Evolutionary conservation across 2,329 filamentous ascomycete species (phyloP).

Genomic region (Xenoacremonium recifei): DNA sequence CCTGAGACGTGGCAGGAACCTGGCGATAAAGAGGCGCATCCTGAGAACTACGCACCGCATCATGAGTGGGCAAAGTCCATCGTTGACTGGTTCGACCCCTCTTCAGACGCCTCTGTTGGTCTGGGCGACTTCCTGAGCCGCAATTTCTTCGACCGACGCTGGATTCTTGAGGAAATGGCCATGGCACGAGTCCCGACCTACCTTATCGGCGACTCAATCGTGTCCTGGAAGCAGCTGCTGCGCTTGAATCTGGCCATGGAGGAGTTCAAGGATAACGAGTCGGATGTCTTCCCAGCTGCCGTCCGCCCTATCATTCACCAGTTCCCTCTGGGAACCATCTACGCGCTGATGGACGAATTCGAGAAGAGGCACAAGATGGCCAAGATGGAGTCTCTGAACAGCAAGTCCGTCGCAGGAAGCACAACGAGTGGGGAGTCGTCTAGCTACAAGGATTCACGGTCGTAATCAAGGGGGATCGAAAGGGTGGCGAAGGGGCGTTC

Average conservation of each 20-base stretch:
- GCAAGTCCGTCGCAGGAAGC: too few species aligned
- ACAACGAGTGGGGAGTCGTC: too few species aligned
- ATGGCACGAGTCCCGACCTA: conserved; percentile 30
- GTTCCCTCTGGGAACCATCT: conserved; percentile 15
- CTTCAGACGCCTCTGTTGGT: too few species aligned
- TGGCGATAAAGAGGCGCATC: conserved; percentile 30
- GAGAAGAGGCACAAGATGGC: conserved; percentile 17
- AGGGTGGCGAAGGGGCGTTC: too few species aligned
- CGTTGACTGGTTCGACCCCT: conserved; percentile 20
- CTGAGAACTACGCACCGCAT: conserved; percentile 32
- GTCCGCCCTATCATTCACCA: conserved; percentile 8
- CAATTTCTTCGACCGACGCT: conserved; percentile 33
- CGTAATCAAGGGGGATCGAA: too few species aligned
- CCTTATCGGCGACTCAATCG: conserved; percentile 33
- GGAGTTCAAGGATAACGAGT: conserved; percentile 33
- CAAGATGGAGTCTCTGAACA: too few species aligned
- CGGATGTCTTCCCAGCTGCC: conserved; percentile 26
- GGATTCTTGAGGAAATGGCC: conserved; percentile 37
- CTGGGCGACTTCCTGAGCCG: conserved; percentile 28
- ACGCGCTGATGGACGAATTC: conserved; percentile 18
- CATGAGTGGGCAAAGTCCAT: conserved; percentile 30
- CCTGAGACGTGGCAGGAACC: conserved; percentile 32
- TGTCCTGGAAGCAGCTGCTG: conserved; percentile 36
- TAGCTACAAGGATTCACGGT: too few species aligned
- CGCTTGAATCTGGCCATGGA: conserved; percentile 33